Evolutionary conservation across 2,329 filamentous ascomycete species (phyloP), one percentile per base, ranked within the genome.

Genomic region (Trichoderma sp.): DNA sequence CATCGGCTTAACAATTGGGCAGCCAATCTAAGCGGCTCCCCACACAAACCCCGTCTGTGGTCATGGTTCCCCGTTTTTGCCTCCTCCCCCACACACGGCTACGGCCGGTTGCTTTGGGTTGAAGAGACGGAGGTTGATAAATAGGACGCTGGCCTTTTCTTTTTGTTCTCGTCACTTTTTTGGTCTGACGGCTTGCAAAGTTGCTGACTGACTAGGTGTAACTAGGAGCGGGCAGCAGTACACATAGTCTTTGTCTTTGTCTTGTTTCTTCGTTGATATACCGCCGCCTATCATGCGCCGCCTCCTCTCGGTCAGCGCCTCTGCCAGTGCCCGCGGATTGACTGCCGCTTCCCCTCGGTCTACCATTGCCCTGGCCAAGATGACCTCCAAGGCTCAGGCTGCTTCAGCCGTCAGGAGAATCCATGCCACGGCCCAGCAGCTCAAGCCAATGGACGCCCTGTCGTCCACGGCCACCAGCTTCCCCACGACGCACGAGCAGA

Each of bases 401-500:
- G 78, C 83, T 64, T 78, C 84, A 67, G 87, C 89, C 75, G 83
- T 85, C 71, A 85, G 89, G 80, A 86, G 89, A 81, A 83, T 92
- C 78, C 89, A 91, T 79, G 89, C 88, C 78, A 91, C 90, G 38
- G 87, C 88, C 12, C 86, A 86, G 79, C 88, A 91, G 78, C 86
- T 91, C 63, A 86, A 86, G 79, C 86, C 89, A 33, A 86, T 87
- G 76, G 86, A 86, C 64, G 87, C 87, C 18, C 84, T 91, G 71
- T 86, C 88, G 60, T 90, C 88, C 74, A 89, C 88, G 24, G 86
- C 90, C 12, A 88, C 88, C 64, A 88, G 85, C 82, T 96, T 92
- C 84, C 93, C 93, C 31, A 93, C 88, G 73, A 91, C 88, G 27
- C 94, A 97, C 86, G 92, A 93, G 72, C 91, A 91, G 85, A 91